These are phyloP conservation scores for Amaranthus hypochondriacus DNA, from an alignment of 148 eudicot species.

Conservation along the genomic window DNA sequence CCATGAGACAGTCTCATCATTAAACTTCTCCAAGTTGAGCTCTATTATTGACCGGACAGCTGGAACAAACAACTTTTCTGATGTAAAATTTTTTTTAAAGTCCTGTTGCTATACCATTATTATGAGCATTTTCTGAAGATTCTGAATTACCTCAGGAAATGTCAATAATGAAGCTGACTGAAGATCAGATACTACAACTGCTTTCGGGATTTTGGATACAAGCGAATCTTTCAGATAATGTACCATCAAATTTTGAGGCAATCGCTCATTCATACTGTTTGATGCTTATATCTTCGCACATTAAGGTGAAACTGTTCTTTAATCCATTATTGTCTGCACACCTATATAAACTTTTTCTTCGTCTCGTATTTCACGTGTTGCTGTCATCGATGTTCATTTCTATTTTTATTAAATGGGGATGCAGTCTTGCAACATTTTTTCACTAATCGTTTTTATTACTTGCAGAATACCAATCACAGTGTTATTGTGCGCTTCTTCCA, in stretches of 20 bases:
- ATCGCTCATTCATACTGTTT: constrained; percentile 83
- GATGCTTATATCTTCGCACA: constrained; percentile 59
- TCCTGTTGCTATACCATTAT: neutral
- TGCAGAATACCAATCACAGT: constrained; percentile 53
- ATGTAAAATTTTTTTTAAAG: constrained; percentile 16
- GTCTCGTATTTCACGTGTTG: neutral
- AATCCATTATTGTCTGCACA: neutral
- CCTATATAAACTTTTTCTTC: neutral
- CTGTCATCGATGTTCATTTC: neutral
- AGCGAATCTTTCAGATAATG: constrained; percentile 78
- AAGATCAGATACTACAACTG: constrained; percentile 77
- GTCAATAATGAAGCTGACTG: constrained; percentile 56
- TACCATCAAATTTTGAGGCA: constrained; percentile 80
- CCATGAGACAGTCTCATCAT: no score
- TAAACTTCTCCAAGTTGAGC: constrained; percentile 50
- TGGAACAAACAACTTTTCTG: constrained; percentile 47
- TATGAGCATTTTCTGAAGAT: neutral
- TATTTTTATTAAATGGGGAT: neutral
- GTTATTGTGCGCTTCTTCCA: constrained; percentile 71
- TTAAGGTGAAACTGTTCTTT: constrained; percentile 40
- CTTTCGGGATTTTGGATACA: constrained; percentile 87
- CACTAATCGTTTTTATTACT: constrained; percentile 9
- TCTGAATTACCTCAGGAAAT: constrained; percentile 49
- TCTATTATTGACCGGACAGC: constrained; percentile 60
- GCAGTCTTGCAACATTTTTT: neutral